Evolutionary conservation across 345 rosid species (phyloP).

Genomic region (Melaleuca quinquenervia): DNA sequence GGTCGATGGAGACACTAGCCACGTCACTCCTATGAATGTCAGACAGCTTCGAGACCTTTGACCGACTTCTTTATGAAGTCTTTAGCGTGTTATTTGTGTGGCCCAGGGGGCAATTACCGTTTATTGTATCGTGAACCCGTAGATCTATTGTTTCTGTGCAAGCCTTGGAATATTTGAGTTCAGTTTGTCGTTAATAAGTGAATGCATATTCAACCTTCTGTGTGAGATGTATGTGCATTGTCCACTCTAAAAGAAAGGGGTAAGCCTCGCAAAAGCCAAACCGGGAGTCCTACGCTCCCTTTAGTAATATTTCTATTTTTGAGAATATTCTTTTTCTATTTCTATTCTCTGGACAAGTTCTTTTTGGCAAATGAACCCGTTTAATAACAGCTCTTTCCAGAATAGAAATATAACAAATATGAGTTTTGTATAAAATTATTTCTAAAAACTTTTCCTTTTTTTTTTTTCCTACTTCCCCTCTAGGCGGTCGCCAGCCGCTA

Average conservation of each 20-base stretch:
- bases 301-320: no score
- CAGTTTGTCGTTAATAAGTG: neutral
- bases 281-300: neutral
- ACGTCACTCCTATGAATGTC: conserved; percentile 54
- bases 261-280: neutral
- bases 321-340: no score
- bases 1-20: conserved; percentile 36
- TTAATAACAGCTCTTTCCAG: no score
- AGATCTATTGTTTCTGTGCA: neutral
- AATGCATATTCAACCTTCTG: neutral
- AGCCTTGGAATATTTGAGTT: neutral
- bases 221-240: neutral
- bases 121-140: neutral
- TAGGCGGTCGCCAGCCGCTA: no score
- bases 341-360: no score
- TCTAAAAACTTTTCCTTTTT: no score
- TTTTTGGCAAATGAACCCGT: no score
- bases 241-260: neutral
- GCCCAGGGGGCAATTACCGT: neutral
- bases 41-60: conserved; percentile 55
- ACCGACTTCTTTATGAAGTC: neutral
- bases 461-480: no score
- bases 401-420: no score
- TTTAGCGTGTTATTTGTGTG: neutral
- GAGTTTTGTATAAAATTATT: no score